Evolutionary conservation across 495 filamentous ascomycete species (phyloP).

Genomic region (Penicillium simplicissimum): DNA sequence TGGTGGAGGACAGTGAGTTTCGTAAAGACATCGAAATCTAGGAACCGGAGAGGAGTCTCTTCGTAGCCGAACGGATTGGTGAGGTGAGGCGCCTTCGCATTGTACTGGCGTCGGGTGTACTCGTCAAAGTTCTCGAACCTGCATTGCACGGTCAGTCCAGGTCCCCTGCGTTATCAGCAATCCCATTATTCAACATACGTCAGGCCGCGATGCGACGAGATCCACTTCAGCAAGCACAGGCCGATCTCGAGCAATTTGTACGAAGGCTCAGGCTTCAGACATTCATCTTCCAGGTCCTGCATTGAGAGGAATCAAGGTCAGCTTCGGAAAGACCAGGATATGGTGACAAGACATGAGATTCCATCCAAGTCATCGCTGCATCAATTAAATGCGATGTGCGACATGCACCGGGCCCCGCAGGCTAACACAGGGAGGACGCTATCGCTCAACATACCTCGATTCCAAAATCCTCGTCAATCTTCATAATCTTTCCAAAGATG

Average conservation of each 20-base stretch:
- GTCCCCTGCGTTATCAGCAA: background rate
- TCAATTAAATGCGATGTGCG: constrained; percentile 15
- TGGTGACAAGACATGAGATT: background rate
- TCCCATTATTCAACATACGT: constrained; percentile 63
- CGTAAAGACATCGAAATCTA: constrained; percentile 77
- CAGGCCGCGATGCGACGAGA: constrained; percentile 89
- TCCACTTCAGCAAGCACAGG: constrained; percentile 85
- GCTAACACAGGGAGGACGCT: background rate
- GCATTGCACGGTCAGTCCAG: constrained; percentile 10
- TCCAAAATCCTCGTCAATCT: constrained; percentile 81
- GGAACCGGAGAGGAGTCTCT: constrained; percentile 70
- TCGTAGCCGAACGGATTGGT: constrained; percentile 86
- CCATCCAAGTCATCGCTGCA: constrained; percentile 2
- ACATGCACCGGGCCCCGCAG: background rate
- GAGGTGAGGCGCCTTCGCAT: constrained; percentile 70
- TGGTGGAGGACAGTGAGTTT: constrained; percentile 91
- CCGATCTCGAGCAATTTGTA: constrained; percentile 76
- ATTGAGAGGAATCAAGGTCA: constrained; percentile 9
- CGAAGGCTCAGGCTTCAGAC: constrained; percentile 73
- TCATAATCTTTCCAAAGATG: constrained; percentile 83
- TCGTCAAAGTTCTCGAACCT: constrained; percentile 92
- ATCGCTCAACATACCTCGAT: constrained; percentile 66
- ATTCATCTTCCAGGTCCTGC: constrained; percentile 88
- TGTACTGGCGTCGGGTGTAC: constrained; percentile 87
- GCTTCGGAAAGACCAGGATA: background rate